Conservation (phyloP, 2,329 filamentous ascomycete species). For the Cladophialophora psammophila region DNA sequence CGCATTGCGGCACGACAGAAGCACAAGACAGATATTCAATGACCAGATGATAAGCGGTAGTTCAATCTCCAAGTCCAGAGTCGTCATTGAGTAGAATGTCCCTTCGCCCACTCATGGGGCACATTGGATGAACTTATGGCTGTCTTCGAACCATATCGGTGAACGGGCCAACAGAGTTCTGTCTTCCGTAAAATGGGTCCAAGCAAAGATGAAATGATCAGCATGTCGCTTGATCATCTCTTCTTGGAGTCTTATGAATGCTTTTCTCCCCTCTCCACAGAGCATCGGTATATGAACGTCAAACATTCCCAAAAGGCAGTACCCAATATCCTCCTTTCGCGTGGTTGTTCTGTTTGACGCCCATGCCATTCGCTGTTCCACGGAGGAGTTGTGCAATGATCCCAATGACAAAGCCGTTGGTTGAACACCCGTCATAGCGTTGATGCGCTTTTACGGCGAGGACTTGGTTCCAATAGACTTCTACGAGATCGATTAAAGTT, state of each 20-base stretch:
- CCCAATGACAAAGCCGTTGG: not conserved
- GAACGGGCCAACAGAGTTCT: not conserved
- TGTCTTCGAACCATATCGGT: not conserved
- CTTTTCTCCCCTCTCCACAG: slow-evolving; percentile 49
- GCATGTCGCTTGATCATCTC: slow-evolving; percentile 33
- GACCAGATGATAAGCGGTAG: slow-evolving; percentile 13
- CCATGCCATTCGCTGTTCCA: slow-evolving; percentile 53
- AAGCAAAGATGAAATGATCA: slow-evolving; percentile 10
- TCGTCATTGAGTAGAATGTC: slow-evolving; percentile 8
- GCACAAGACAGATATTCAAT: slow-evolving; percentile 9
- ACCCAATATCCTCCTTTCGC: slow-evolving; percentile 52
- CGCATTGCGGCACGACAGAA: not conserved
- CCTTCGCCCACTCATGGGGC: no score
- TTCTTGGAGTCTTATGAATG: slow-evolving; percentile 38
- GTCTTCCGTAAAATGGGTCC: not conserved
- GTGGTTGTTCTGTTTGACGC: slow-evolving; percentile 47
- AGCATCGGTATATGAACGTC: slow-evolving; percentile 54
- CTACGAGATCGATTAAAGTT: slow-evolving; percentile 15
- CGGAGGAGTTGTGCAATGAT: not conserved
- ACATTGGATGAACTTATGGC: not conserved
- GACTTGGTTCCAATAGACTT: slow-evolving; percentile 17
- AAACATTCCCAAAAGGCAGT: slow-evolving; percentile 56
- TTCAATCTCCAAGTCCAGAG: slow-evolving; percentile 6
- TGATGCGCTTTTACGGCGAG: slow-evolving; percentile 2
- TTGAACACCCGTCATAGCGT: slow-evolving; percentile 20